Base-by-base conservation (phyloP, 2,329 filamentous ascomycete genomes). In the Pseudocercospora ulei region DNA sequence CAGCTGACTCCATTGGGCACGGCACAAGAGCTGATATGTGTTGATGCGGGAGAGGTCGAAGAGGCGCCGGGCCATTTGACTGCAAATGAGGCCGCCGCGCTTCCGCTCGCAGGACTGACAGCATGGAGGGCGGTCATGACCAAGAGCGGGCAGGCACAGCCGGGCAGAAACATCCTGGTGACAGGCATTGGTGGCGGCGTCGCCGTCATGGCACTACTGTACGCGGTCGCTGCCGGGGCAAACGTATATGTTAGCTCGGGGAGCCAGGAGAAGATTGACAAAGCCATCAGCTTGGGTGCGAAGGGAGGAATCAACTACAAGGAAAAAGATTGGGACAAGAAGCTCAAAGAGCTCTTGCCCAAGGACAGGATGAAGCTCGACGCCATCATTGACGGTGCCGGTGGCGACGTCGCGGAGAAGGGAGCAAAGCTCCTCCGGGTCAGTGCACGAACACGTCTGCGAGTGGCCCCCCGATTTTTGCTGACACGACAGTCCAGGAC, bases 181-280 rank as follows among this genome's bases (percentile, higher is more conserved):
- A 95, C 88, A 3, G 88, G 88, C 0, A 92, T 96, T 60, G 88
- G 88, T 0, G 88, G 88, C 22, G 88, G 88, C 27, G 88, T 95
- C 1, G 88, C 88, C 20, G 66, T 95, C 39, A 79, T 83, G 67
- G 80, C 74, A 4, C 65, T 95, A 51, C 71, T 84, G 59, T 93
- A 93, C 62, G 86, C 76, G 7, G 76, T 79, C 7, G 84, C 75
- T 6, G 65, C 76, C 49, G 82, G 85, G 23, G 75, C 79, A 53
- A 76, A 78, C 58, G 80, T 88, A n/a, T 93, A 71, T 56, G 85
- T 94, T 39, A 88, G 80, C 1, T 84, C 78, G 39, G 78, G 82
- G 5, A 78, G 76, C 47, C 62, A 75, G 48, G 76, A 72, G 52
- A 94, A 94, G 70, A 74, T 96, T 43, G 69, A 73, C 31, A 77